A percentile compares a stretch with the other conserved stretches of the same genome.
phyloP scores from a whole-genome alignment of 306 rosid species.

The Quercus variabilis region DNA sequence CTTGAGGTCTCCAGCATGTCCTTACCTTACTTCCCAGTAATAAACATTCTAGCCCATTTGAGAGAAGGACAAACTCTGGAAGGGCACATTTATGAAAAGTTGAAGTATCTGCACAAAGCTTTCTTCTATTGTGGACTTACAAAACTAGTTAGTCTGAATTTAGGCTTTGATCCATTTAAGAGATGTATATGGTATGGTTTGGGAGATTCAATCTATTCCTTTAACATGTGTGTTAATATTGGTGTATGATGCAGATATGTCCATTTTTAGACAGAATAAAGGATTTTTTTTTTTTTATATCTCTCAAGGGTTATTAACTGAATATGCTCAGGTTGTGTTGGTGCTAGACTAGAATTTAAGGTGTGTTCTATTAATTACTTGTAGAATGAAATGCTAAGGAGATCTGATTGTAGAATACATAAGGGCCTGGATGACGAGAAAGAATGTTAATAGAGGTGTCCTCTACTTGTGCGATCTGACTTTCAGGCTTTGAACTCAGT shows the following conservation, averaged over 20 bases:
- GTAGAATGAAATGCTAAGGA: neutral
- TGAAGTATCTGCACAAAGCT: neutral
- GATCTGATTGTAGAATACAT: neutral
- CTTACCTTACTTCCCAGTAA: neutral
- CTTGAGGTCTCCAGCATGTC: neutral
- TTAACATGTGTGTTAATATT: neutral
- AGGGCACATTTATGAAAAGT: neutral
- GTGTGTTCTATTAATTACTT: neutral
- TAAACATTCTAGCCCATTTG: neutral
- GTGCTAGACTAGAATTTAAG: neutral
- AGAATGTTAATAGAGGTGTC: neutral
- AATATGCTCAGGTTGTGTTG: neutral
- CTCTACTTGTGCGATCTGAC: no score
- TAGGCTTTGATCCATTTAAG: neutral
- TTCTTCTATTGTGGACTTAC: neutral
- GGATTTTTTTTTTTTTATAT: neutral
- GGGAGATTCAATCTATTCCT: neutral
- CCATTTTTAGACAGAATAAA: neutral
- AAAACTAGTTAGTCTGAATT: neutral
- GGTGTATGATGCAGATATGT: neutral
- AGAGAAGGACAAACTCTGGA: neutral
- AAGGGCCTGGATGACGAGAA: neutral
- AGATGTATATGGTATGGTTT: neutral
- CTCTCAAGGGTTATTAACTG: neutral
- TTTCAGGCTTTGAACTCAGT: no score